Percentiles rank a stretch among this genome's conserved stretches.
These are phyloP conservation scores for Ilex asprella DNA, from an alignment of 257 asterid species.

Conservation along the genomic window DNA sequence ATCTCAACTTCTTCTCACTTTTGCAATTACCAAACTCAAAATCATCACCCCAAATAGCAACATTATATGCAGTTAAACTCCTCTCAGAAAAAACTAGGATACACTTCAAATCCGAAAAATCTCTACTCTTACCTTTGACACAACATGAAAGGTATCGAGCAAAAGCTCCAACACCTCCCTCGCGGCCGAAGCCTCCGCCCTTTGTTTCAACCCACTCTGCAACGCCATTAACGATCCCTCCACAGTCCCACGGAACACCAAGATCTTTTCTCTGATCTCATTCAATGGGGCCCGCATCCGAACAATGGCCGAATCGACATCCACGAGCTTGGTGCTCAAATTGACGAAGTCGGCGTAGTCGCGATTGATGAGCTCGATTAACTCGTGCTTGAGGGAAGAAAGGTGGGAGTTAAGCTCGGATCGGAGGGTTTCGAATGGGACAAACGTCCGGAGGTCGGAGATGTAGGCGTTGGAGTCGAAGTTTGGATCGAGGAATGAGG, in stretches of 20 bases:
- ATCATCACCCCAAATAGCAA: not conserved
- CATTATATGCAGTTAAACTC: too few species aligned
- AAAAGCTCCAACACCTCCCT: conserved; percentile 81
- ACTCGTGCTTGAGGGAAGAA: conserved; percentile 60
- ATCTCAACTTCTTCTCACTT: not conserved
- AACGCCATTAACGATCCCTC: conserved; percentile 64
- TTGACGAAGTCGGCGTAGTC: conserved; percentile 91
- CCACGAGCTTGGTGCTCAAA: conserved; percentile 86
- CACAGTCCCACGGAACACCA: conserved; percentile 58
- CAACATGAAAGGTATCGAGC: conserved; percentile 92
- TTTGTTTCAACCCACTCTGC: conserved; percentile 73
- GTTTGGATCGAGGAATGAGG: conserved; percentile 56
- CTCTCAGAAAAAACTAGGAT: not conserved
- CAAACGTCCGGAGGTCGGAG: conserved; percentile 92
- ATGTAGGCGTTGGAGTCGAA: conserved; percentile 88
- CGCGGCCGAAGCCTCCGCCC: conserved; percentile 77
- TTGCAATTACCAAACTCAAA: not conserved
- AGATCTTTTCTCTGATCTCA: conserved; percentile 83
- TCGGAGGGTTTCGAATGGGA: conserved; percentile 86
- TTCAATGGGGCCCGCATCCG: conserved; percentile 94
- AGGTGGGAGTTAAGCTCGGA: conserved; percentile 78
- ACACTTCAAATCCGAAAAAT: not conserved
- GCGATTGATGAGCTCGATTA: conserved; percentile 85
- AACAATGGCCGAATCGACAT: conserved; percentile 84
- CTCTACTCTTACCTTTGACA: conserved; percentile 56